Evolutionary conservation across 2,329 filamentous ascomycete species (phyloP).

Genomic region (Helicocarpus griseus): DNA sequence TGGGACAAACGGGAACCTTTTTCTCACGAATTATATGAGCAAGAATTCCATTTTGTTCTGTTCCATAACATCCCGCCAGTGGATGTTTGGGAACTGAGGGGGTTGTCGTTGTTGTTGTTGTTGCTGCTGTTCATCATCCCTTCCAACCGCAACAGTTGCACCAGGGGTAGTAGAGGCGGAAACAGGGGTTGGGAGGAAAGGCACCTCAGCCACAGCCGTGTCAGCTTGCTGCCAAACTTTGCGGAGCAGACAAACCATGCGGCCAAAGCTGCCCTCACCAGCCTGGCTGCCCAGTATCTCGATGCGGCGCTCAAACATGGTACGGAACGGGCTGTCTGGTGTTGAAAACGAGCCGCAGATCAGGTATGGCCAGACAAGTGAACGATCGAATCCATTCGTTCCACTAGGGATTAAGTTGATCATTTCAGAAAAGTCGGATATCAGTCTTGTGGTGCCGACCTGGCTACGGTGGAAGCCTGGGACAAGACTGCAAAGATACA

Average conservation of each 20-base stretch:
- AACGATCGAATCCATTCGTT: conserved; percentile 74
- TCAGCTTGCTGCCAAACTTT: conserved; percentile 76
- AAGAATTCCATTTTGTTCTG: conserved; percentile 85
- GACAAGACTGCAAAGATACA: conserved; percentile 93
- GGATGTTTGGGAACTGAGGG: conserved; percentile 43
- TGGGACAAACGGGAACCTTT: no score
- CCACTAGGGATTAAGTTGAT: conserved; percentile 78
- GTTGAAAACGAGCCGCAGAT: conserved; percentile 73
- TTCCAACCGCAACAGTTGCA: not conserved
- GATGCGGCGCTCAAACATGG: conserved; percentile 66
- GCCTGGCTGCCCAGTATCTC: conserved; percentile 66
- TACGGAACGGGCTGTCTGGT: conserved; percentile 63
- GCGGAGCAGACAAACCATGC: conserved; percentile 65
- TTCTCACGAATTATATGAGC: conserved; percentile 64
- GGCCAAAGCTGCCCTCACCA: conserved; percentile 74
- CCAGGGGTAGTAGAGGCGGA: conserved; percentile 2
- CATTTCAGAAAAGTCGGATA: conserved; percentile 65
- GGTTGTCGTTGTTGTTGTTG: conserved; percentile 3
- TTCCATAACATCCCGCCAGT: conserved; percentile 89
- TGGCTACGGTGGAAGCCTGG: conserved; percentile 75
- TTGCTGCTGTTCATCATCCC: conserved; percentile 1
- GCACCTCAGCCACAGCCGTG: conserved; percentile 27
- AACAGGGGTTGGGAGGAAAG: conserved; percentile 4
- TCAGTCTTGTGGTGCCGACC: conserved; percentile 62
- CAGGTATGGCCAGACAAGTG: conserved; percentile 85